Evolutionary conservation across 2,329 filamentous ascomycete genomes (phyloP), one percentile per base, ranked within the genome.

Genomic region (Xylariaceae sp.): DNA sequence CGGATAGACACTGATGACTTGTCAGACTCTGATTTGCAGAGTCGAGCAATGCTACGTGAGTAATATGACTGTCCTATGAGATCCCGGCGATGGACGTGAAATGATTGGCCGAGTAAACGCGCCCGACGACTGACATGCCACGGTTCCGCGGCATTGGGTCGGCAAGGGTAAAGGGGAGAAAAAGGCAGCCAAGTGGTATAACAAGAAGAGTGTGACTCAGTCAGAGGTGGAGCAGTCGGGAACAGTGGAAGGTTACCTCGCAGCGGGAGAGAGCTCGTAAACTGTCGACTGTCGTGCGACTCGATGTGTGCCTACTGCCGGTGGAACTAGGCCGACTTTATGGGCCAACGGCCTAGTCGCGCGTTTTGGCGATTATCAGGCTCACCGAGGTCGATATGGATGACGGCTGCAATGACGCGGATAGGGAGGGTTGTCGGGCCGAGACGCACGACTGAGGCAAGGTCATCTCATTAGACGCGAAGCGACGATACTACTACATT

Each of bases 211-310:
- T 39, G 30, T 16, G 39, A 37, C 40, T 43, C 35, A 42, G 26
- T 6, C 6, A 26, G 40, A 45, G 44, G 26, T 31, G 32, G 48
- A 47, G 31, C 40, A 39, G 30, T 45, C 47, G 37, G 38, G 13
- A 40, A 44, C 43, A 35, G 39, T 6, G 22, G 35, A 42, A 51
- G 47, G 47, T 29, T 51, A 47, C 49, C 47, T 50, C 45, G 37
- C 41, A 34, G 44, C 38, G 40, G 35, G 34, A 41, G 43, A 42
- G 42, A 42, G 39, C 44, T 52, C 47, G 45, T 52, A 53, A 49
- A 46, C 43, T 44, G 49, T 43, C 38, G 49, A 50, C 47, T 50
- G 47, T 49, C 38, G 43, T 26, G 22, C 22, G 22, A 26, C 22
- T 6, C 6, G 22, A 11, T 11, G 22, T 6, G 22, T 6, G 6